Evolutionary conservation across 352 stramenopile species (phyloP), one percentile per base, ranked within the genome.

Genomic region (Phytophthora pini): DNA sequence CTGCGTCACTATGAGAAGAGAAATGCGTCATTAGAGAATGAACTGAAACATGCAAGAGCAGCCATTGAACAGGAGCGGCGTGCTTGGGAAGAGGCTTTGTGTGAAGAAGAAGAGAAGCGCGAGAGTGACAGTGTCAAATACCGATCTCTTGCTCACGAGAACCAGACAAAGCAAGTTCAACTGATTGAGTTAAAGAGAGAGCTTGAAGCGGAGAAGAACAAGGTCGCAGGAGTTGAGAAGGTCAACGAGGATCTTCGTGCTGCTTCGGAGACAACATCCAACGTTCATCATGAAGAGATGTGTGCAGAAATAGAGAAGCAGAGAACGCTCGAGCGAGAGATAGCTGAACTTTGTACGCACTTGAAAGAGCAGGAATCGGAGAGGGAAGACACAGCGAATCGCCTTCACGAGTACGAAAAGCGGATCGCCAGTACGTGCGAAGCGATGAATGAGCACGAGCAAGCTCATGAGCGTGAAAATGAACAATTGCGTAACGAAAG

Each of bases 361-460:
- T 71, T 91, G 4, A 50, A 70, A 40, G 63, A 79, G 3, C 79
- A 89, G 46, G 76, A 90, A 46, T 63, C 36, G 1, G 75, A 91
- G 48, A 73, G 81, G 3, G 79, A 90, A 49, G 85, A 95, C 10
- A 90, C 81, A 4, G 85, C 84, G 0, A 82, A 73, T 31, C 77
- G 80, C 2, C 65, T 93, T 5, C 79, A 92, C 48, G 84, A 94
- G 41, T 93, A 95, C 44, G 87, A 94, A 47, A 60, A 66, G 15
- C 74, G 79, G 0, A 88, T 95, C 40, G 82, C 73, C 2, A 91
- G 70, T 32, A 93, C 85, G 22, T 92, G 84, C 12, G 61, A 76
- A 17, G 87, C 82, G 5, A 94, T 95, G 39, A 80, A 77, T 10
- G 72, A 89, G 34, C 87, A 93, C 48, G 82, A 95, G 65, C 56